Evolutionary conservation across 2,329 filamentous ascomycete genomes (phyloP).

Genomic region (Sordariomycetes sp.): DNA sequence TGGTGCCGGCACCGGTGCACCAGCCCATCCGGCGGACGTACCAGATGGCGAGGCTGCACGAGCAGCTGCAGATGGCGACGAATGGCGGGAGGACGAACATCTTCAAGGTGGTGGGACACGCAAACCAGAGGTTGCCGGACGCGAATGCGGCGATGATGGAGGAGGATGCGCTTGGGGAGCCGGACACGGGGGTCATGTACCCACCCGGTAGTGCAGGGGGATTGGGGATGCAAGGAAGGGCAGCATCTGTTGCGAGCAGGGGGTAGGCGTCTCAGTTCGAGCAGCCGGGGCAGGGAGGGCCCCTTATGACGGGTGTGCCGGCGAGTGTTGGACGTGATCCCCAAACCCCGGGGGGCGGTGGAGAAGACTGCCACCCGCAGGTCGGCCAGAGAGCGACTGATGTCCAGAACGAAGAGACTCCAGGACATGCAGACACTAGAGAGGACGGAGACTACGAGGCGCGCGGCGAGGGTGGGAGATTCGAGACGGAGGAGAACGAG

Average conservation of each 20-base stretch:
- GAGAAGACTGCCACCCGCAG: too few species aligned
- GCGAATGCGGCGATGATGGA: slow-evolving; percentile 34
- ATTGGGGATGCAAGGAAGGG: slow-evolving; percentile 30
- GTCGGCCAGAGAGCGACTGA: too few species aligned
- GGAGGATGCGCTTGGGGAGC: slow-evolving; percentile 49
- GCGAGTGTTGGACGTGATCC: too few species aligned
- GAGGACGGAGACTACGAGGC: too few species aligned
- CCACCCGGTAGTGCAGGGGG: slow-evolving; percentile 30
- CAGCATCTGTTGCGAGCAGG: slow-evolving; percentile 34
- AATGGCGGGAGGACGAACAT: slow-evolving; percentile 57
- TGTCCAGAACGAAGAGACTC: too few species aligned
- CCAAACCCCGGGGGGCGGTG: too few species aligned
- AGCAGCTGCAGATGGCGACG: slow-evolving; percentile 56
- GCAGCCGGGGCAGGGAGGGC: background rate
- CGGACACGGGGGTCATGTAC: slow-evolving; percentile 32
- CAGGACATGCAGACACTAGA: too few species aligned
- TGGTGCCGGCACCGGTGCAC: slow-evolving; percentile 56
- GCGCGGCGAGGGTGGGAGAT: too few species aligned
- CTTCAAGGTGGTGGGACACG: slow-evolving; percentile 47
- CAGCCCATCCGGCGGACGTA: slow-evolving; percentile 53
- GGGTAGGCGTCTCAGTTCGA: slow-evolving; percentile 20
- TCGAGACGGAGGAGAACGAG: too few species aligned
- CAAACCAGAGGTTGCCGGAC: slow-evolving; percentile 42
- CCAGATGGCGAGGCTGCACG: slow-evolving; percentile 49
- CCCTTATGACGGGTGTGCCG: background rate